Base-by-base conservation (phyloP, 257 asterid genomes). In the Primulina huaijiensis region DNA sequence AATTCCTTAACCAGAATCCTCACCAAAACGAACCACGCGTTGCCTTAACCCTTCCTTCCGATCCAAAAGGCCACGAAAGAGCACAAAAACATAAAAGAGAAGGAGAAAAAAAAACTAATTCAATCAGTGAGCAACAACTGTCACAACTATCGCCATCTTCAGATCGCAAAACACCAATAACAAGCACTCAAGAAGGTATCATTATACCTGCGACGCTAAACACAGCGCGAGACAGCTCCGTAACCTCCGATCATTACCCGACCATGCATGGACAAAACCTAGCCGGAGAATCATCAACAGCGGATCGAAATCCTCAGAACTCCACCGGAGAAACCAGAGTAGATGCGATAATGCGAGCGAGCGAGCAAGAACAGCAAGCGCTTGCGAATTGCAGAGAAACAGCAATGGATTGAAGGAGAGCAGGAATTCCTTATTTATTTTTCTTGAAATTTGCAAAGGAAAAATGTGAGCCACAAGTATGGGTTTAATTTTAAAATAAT, bases 381-480 rank as follows among this genome's bases (percentile, higher is more conserved):
- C 58, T 25, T 17, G 21, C 29, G 7, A 31, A 38, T 17, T 25
- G 60, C 29, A 9, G 52, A 62, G 65, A 57, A 43, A 65, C 60
- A 60, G 70, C 50, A 34, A 16, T n/a, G 35, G 69, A 60, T 71
- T 3, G 23, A 40, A 25, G 60, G 69, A 69, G 70, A 46, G 21
- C 30, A 17, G 62, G 59, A 67, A 33, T 75, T 31, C 38, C 70
- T 50, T 25, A 62, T 43, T 62, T 43, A 67, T 71, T 57, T 53
- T 72, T 3, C 55, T 7, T 16, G 20, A 4, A 50, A 16, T 50
- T 67, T 33, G 61, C 25, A 8, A 25, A 17, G 72, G 79, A 83
- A 82, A 82, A 89, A 72, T 70, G 70, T 82, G 86, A 92, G 96
- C 98, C 98, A 92, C 96, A 65, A 89, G 76, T 70, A 76, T 65